Conservation (phyloP, 768 basidiomycete genomes). For the Grammothele lineata region DNA sequence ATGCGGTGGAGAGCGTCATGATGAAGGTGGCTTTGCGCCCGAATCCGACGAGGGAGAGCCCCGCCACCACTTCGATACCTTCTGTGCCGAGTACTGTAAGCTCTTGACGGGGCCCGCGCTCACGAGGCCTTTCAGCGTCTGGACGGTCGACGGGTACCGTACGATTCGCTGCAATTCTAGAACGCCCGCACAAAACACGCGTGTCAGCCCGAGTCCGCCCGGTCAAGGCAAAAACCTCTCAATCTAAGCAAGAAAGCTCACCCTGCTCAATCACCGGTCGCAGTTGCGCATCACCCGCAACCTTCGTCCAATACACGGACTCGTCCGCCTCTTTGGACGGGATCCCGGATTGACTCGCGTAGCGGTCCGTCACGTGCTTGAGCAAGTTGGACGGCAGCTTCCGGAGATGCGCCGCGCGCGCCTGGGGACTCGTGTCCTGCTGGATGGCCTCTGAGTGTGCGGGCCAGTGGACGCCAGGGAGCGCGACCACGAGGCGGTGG, state of each 20-base stretch:
- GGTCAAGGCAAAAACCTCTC: background rate
- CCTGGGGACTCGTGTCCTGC: constrained; percentile 71
- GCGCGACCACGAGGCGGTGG: constrained; percentile 66
- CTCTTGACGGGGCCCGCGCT: constrained; percentile 82
- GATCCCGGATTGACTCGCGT: constrained; percentile 33
- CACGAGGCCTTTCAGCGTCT: constrained; percentile 81
- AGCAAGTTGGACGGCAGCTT: constrained; percentile 75
- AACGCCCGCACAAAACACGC: background rate
- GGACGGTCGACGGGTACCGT: constrained; percentile 76
- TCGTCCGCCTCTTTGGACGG: constrained; percentile 58
- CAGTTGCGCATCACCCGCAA: constrained; percentile 63
- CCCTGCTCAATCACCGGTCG: constrained; percentile 50
- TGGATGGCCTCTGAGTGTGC: constrained; percentile 45
- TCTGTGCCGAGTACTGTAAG: constrained; percentile 65
- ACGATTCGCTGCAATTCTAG: constrained; percentile 78
- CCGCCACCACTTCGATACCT: constrained; percentile 84
- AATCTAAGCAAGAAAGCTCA: constrained; percentile 26
- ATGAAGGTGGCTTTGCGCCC: background rate
- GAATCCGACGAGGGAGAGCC: background rate
- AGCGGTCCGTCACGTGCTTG: constrained; percentile 48
- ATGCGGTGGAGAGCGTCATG: background rate
- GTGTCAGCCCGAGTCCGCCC: background rate
- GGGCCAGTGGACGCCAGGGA: constrained; percentile 80
- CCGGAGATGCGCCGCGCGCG: constrained; percentile 67
- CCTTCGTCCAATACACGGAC: constrained; percentile 65